A percentile compares a stretch with the other conserved stretches of the same genome.
These are phyloP conservation scores for Parastagonospora nodorum DNA, from an alignment of 2,329 filamentous ascomycete genomes.

Conservation along the genomic window DNA sequence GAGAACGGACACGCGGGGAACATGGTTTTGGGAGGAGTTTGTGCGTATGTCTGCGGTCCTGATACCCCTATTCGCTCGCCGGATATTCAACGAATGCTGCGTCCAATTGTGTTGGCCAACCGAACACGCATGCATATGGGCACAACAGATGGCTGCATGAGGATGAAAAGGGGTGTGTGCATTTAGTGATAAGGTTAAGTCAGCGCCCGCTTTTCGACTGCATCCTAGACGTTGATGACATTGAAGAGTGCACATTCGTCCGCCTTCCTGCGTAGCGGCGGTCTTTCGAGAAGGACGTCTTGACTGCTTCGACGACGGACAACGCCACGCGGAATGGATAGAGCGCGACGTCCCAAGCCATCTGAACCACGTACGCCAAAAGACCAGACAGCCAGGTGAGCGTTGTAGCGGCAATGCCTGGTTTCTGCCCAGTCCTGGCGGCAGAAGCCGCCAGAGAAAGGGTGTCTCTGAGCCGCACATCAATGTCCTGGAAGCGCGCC, in stretches of 20 bases:
- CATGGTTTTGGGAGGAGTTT: too few relatives aligned
- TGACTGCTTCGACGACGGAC: constrained; percentile 15
- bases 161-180: background rate
- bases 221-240: constrained; percentile 31
- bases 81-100: too few relatives aligned
- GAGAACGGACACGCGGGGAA: too few relatives aligned
- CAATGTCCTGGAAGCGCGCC: constrained; percentile 71
- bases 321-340: constrained; percentile 36
- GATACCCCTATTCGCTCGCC: too few relatives aligned
- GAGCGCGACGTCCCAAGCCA: constrained; percentile 31
- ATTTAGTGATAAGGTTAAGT: constrained; percentile 12
- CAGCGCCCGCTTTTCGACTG: constrained; percentile 35
- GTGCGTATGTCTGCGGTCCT: too few relatives aligned
- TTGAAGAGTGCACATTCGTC: constrained; percentile 26
- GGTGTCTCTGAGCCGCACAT: constrained; percentile 74
- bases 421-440: constrained; percentile 42
- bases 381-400: constrained; percentile 35
- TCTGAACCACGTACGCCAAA: constrained; percentile 27
- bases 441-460: constrained; percentile 79
- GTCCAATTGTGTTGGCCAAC: too few relatives aligned
- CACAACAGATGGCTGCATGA: background rate
- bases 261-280: constrained; percentile 30
- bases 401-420: constrained; percentile 35
- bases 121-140: background rate
- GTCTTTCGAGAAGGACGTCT: constrained; percentile 28